Base-by-base conservation (phyloP, 345 rosid species). In the Acer saccharum region DNA sequence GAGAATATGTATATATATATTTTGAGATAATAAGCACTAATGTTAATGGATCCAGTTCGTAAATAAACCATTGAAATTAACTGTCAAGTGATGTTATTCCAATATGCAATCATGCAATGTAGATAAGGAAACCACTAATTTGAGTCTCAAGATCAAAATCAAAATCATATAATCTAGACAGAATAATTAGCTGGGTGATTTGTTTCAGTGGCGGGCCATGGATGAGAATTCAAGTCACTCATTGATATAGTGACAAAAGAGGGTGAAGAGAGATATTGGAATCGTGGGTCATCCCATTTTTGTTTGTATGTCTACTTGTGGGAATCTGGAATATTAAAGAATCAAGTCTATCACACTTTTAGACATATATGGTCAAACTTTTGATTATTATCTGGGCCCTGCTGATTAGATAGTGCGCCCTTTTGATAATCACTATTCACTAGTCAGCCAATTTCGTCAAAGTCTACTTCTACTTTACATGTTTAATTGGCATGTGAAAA, bases 171-270 rank as follows among this genome's bases (percentile, higher is more conserved):
- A 35, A 35, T 35, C 39, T 35, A 35, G 3, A 35, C 39, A 8
- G 13, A 44, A 44, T 44, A 44, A 44, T 44, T 10, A 44, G 50
- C 13, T 43, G 46, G 46, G 10, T 20, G 48, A 2, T 72, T 39
- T 12, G 10, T 57, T 17, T 17, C 75, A 11, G 50, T 57, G 65
- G 75, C 32, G 66, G 75, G 52, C 66, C 66, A 35, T 58, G 18
- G 21, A 9, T 0, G 9, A 20, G 3, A 20, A 35, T 13, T 13
- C 6, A 41, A 3, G 58, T 52, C 58, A 54, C 57, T 52, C 18
- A 4, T 54, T 46, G 27, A 7, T 35, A 50, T 43, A 21, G 43
- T 16, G 73, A 25, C 43, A 8, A 25, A 21, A 25, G 35, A 27
- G 73, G 13, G 9, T 32, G 27, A 32, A 11, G 18, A 27, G 65